A percentile compares a stretch with the other conserved stretches of the same genome.
These are phyloP conservation scores for Aristolochia contorta DNA, from an alignment of 164 flowering plant genomes.

Conservation along the genomic window DNA sequence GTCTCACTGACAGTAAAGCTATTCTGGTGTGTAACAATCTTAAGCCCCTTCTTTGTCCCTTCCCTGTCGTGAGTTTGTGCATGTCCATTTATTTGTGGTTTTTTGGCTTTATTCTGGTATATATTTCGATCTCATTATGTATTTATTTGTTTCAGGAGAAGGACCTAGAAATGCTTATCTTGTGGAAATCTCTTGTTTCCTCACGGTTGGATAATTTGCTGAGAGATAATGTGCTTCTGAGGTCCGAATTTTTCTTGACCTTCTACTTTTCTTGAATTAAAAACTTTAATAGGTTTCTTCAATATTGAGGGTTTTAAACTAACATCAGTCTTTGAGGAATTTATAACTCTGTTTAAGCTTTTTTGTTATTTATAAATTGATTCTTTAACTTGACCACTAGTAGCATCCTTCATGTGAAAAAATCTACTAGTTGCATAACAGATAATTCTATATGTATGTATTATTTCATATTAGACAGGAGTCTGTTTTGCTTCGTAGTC, in stretches of 20 bases:
- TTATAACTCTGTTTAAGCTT: too few species aligned
- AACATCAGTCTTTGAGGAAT: not conserved
- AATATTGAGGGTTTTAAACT: not conserved
- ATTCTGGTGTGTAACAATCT: conserved; percentile 39
- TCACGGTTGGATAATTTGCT: conserved; percentile 45
- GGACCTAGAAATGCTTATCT: conserved; percentile 50
- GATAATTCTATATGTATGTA: too few species aligned
- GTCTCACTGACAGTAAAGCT: conserved; percentile 39
- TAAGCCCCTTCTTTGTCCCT: not conserved
- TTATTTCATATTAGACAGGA: too few species aligned
- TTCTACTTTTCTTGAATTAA: not conserved
- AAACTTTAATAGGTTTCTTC: not conserved
- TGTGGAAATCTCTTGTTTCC: conserved; percentile 77
- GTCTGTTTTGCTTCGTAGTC: too few species aligned
- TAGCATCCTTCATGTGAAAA: too few species aligned
- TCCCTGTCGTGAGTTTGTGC: not conserved
- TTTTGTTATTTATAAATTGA: too few species aligned
- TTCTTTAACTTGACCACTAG: too few species aligned
- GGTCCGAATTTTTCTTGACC: conserved; percentile 30
- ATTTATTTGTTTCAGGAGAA: conserved; percentile 39
- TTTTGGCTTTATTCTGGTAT: not conserved
- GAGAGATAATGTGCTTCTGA: conserved; percentile 60
- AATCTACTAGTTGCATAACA: too few species aligned
- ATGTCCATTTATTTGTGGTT: not conserved
- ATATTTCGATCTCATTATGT: conserved; percentile 1